Conservation (phyloP, 2,329 filamentous ascomycete genomes). For the Penicillium sp. region DNA sequence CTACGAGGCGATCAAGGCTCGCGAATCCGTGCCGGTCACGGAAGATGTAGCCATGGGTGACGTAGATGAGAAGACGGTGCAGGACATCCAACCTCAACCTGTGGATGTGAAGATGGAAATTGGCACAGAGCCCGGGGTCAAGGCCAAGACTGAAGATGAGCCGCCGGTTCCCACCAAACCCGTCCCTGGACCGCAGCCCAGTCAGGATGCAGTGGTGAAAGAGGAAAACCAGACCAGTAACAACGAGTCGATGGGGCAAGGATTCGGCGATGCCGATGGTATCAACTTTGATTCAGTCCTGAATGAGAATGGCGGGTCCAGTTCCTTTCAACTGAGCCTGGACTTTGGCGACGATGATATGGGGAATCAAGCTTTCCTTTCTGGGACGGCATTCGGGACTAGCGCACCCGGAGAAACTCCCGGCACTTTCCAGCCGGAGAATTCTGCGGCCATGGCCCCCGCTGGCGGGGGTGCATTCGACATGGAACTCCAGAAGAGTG, state of each 20-base stretch:
- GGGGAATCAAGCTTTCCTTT: slow-evolving; percentile 40
- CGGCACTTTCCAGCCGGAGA: slow-evolving; percentile 14
- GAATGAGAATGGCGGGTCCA: slow-evolving; percentile 31
- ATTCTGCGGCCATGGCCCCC: slow-evolving; percentile 28
- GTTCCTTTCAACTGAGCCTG: slow-evolving; percentile 41
- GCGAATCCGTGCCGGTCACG: slow-evolving; percentile 27
- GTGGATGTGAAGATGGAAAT: slow-evolving; percentile 18
- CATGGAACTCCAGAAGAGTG: slow-evolving; percentile 35
- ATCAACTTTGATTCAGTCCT: slow-evolving; percentile 45
- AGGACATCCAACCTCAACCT: slow-evolving; percentile 14
- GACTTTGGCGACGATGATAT: slow-evolving; percentile 41
- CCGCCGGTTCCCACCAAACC: slow-evolving; percentile 15
- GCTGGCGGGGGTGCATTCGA: slow-evolving; percentile 38
- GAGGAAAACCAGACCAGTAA: slow-evolving; percentile 23
- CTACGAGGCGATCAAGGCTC: slow-evolving; percentile 38
- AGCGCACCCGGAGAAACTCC: slow-evolving; percentile 16
- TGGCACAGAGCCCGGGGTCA: slow-evolving; percentile 14
- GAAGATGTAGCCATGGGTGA: slow-evolving; percentile 35
- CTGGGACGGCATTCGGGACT: slow-evolving; percentile 32
- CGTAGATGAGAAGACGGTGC: slow-evolving; percentile 14
- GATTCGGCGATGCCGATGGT: slow-evolving; percentile 30
- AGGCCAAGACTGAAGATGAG: slow-evolving; percentile 18
- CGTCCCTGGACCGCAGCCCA: slow-evolving; percentile 6
- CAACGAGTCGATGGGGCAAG: slow-evolving; percentile 20
- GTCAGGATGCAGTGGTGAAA: slow-evolving; percentile 21